phyloP scores from a whole-genome alignment of 176 grass and related monocot species.

The Pontederia paniculata region DNA sequence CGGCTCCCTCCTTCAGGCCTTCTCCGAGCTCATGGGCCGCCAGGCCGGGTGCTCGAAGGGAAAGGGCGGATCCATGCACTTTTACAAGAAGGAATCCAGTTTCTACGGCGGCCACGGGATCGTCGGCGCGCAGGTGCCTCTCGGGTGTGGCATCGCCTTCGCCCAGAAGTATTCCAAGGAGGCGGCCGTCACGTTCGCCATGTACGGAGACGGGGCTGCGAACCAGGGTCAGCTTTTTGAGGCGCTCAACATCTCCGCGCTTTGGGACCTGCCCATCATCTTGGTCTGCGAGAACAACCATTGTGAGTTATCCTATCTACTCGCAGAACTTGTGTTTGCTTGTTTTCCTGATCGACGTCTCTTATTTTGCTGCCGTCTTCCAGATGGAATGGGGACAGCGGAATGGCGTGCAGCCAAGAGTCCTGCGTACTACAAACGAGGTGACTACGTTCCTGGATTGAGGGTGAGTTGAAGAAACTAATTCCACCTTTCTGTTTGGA shows the following conservation, averaged over 20 bases:
- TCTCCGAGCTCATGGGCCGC: slow-evolving; percentile 87
- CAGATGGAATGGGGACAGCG: slow-evolving; percentile 96
- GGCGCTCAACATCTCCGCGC: slow-evolving; percentile 91
- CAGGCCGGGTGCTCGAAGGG: slow-evolving; percentile 50
- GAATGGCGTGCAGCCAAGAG: slow-evolving; percentile 84
- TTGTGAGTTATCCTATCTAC: slow-evolving; percentile 24
- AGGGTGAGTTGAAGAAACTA: slow-evolving; percentile 29
- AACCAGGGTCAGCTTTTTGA: slow-evolving; percentile 97
- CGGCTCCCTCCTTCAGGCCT: slow-evolving; percentile 36
- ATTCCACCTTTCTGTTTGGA: neutral
- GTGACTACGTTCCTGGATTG: slow-evolving; percentile 83
- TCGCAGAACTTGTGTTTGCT: neutral
- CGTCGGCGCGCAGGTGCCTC: slow-evolving; percentile 78
- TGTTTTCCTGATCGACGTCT: neutral
- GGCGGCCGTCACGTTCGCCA: slow-evolving; percentile 46
- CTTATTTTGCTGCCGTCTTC: neutral
- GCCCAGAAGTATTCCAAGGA: slow-evolving; percentile 83
- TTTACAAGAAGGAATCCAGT: slow-evolving; percentile 76
- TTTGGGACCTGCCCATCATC: slow-evolving; percentile 71
- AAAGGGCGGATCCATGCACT: slow-evolving; percentile 92
- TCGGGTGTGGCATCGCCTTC: slow-evolving; percentile 74
- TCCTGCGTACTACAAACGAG: slow-evolving; percentile 81
- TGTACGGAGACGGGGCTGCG: slow-evolving; percentile 73
- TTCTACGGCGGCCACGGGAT: slow-evolving; percentile 89
- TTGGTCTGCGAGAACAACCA: slow-evolving; percentile 99